Percentiles rank a stretch among this genome's conserved stretches.
These are phyloP conservation scores for Xylariales sp. DNA, from an alignment of 2,329 filamentous ascomycete genomes.

Conservation along the genomic window DNA sequence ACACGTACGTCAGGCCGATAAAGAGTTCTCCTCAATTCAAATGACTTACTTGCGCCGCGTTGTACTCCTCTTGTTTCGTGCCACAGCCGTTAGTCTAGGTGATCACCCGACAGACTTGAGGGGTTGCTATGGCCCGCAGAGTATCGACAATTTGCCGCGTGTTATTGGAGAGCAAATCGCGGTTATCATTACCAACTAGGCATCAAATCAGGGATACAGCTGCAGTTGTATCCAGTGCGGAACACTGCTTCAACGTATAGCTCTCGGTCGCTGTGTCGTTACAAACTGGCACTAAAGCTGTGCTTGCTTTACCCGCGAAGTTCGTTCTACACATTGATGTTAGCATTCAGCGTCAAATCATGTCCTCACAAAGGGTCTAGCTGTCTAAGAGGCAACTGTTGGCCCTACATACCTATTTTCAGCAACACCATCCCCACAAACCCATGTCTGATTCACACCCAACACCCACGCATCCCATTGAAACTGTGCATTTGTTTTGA, in stretches of 20 bases:
- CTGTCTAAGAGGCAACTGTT: background rate
- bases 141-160: background rate
- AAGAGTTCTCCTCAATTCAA: no score
- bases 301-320: background rate
- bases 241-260: background rate
- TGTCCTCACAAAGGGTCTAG: background rate
- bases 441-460: constrained; percentile 21
- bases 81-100: no score
- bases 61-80: no score
- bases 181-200: background rate
- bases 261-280: background rate
- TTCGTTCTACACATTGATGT: background rate
- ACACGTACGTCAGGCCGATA: no score
- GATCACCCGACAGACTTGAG: no score
- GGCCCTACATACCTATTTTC: background rate
- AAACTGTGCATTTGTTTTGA: constrained; percentile 17
- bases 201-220: background rate
- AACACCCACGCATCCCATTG: constrained; percentile 18
- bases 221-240: background rate
- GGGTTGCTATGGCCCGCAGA: background rate
- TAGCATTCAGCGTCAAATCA: background rate
- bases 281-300: background rate
- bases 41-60: no score
- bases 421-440: constrained; percentile 10
- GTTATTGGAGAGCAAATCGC: background rate